Evolutionary conservation across 1,284 basidiomycete species (phyloP), one percentile per base, ranked within the genome.

Genomic region (Fomitopsis pinicola): DNA sequence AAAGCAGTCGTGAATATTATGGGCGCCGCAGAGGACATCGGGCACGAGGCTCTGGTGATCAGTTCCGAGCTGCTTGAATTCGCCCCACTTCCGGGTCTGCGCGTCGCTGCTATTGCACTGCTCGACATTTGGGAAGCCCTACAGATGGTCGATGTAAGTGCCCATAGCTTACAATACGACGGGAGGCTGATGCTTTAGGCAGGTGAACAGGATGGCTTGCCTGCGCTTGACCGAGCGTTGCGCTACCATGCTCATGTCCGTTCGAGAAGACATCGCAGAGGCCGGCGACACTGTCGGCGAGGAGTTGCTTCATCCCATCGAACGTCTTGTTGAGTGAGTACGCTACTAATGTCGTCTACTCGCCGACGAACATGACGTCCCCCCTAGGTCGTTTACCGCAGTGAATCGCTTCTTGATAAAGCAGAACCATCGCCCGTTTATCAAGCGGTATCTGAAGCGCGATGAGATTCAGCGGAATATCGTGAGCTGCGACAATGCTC

Each of bases 401-500:
- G 82, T 91, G 2, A 76, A 79, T 54, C 66, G 72, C 6, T 80
- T 91, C 65, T 78, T 90, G 19, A 68, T 80, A 61, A 86, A 83
- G 63, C 85, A 89, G 64, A 78, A 80, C 10, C 80, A 82, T 57
- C 76, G 88, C 1, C 88, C 90, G 0, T 93, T 92, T 76, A 72
- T 94, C 64, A 92, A 91, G 74, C 81, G 89, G 2, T 93, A 92
- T 71, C 78, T 92, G 55, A 87, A 87, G 70, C 82, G 89, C 42
- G 87, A 91, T 42, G 88, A 93, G 65, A 88, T 91, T 50, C 72
- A 80, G 22, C 75, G 77, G 26, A 82, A 82, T 57, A 83, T 91
- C 42, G 64, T 70, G 7, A 77, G 72, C 1, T 91, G 87, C 63
- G 80, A 87, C 66, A 12, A 63, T 85, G 10, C 73, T 87, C 61